Evolutionary conservation across 1,284 basidiomycete genomes (phyloP), one percentile per base, ranked within the genome.

Genomic region (Cryptococcus maquisensis): DNA sequence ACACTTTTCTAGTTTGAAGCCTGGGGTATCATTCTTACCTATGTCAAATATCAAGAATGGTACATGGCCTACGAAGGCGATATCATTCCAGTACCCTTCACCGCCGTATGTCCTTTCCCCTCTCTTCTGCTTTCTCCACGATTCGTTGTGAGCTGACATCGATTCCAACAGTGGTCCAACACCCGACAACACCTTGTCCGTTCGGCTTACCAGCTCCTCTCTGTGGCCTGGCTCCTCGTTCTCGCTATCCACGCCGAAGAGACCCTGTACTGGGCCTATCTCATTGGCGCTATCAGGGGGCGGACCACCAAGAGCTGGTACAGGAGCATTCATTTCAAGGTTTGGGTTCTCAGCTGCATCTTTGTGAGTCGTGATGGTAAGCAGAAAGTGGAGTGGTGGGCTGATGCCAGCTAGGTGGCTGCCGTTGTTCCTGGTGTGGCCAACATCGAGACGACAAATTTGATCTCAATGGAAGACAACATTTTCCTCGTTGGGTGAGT

Each of bases 251-350:
- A 71, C 45, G 53, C 62, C 15, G 69, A 71, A 51, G 69, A 71
- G 46, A 61, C 63, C 8, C 55, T 71, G n/a, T 69, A 69, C 52
- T 71, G 69, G 67, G 55, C 54, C 1, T 71, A 68, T 47, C 49
- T 71, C 35, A 66, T 71, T 24, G 42, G 57, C 10, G 56, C 66
- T 0, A 69, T 71, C 55, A 51, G 63, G 23, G 47, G 46, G 8
- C 51, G 63, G 32, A 51, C 56, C 18, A 47, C 58, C 7, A 53
- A 51, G 23, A 54, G 56, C 20, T 71, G 69, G 69, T 65, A 65
- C 54, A 45, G 52, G 36, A 63, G 61, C 38, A 44, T 55, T 13
- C 59, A 64, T 47, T 69, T 69, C 51, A 68, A 68, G 51, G 18
- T 68, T 18, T 71, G 67, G 67, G 20, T 65, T 12, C 13, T 45